Evolutionary conservation across 2,329 filamentous ascomycete species (phyloP).

Genomic region (Aureobasidium zeae): DNA sequence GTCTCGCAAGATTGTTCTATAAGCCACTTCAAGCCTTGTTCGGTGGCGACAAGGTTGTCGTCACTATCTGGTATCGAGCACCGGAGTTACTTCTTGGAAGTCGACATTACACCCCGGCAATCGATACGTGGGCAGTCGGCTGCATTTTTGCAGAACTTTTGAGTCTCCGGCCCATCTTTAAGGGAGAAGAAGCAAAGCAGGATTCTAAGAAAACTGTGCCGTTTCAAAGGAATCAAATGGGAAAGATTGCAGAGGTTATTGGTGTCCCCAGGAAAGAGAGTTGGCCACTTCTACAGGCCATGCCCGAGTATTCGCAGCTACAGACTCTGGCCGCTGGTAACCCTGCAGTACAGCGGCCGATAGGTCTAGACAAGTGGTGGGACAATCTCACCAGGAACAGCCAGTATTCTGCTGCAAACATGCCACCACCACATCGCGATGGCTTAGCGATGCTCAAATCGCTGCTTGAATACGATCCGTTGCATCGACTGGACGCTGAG

Average conservation of each 20-base stretch:
- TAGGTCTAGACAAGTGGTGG: conserved; percentile 60
- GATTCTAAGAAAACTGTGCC: conserved; percentile 96
- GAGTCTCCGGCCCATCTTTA: conserved; percentile 87
- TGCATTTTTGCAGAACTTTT: conserved; percentile 96
- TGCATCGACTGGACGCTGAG: conserved; percentile 76
- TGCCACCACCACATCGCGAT: conserved; percentile 50
- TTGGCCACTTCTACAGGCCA: conserved; percentile 75
- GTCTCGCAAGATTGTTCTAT: conserved; percentile 83
- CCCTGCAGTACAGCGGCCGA: conserved; percentile 42
- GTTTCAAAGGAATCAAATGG: conserved; percentile 97
- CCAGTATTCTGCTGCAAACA: conserved; percentile 32
- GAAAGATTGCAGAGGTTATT: conserved; percentile 95
- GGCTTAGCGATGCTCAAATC: conserved; percentile 66
- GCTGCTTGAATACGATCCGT: conserved; percentile 86
- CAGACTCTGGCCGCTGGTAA: conserved; percentile 34
- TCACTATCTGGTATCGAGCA: conserved; percentile 98
- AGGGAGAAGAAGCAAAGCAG: conserved; percentile 98
- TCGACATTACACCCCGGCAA: conserved; percentile 92
- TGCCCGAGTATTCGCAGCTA: conserved; percentile 64
- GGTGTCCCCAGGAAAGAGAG: conserved; percentile 79
- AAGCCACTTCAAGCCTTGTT: conserved; percentile 89
- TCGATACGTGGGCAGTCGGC: conserved; percentile 95
- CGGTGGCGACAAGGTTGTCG: conserved; percentile 92
- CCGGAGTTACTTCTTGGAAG: conserved; percentile 87
- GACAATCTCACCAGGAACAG: conserved; percentile 40